phyloP scores from a whole-genome alignment of 345 rosid species.

The Xanthoceras sorbifolium region DNA sequence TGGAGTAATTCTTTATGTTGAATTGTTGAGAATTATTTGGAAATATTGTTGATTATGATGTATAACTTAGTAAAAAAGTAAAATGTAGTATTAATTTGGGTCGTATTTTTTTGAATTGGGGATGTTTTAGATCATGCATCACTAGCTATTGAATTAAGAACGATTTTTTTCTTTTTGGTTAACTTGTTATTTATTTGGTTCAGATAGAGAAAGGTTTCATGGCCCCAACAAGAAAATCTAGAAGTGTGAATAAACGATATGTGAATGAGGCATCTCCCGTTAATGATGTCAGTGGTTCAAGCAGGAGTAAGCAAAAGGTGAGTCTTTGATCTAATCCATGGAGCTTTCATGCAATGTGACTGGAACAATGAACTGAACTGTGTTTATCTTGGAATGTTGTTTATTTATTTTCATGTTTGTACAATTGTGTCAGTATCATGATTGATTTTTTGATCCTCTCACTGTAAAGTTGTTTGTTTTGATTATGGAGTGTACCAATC shows the following conservation, averaged over 20 bases:
- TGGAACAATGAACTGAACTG: constrained; percentile 1
- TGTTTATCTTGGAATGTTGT: constrained; percentile 9
- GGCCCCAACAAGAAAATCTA: constrained; percentile 83
- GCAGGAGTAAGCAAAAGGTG: constrained; percentile 64
- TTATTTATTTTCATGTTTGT: background rate
- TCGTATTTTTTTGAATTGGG: background rate
- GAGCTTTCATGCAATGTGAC: background rate
- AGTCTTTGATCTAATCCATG: constrained; percentile 26
- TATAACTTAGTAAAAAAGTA: background rate
- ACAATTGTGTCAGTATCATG: background rate
- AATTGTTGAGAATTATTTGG: background rate
- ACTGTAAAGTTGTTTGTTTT: background rate
- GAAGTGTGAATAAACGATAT: constrained; percentile 72
- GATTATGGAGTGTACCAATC: background rate
- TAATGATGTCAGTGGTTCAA: constrained; percentile 56
- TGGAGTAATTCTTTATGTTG: background rate
- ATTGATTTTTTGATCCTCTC: background rate
- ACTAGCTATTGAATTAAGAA: background rate
- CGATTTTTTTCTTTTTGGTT: background rate
- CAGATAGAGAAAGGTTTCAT: constrained; percentile 42
- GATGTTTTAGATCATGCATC: background rate
- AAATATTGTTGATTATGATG: background rate
- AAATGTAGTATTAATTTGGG: background rate
- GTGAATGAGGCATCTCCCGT: constrained; percentile 67
- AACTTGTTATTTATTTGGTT: constrained; percentile 13